These are phyloP conservation scores for Macrophomina pseudophaseolina DNA, from an alignment of 2,329 filamentous ascomycete genomes.

Conservation along the genomic window DNA sequence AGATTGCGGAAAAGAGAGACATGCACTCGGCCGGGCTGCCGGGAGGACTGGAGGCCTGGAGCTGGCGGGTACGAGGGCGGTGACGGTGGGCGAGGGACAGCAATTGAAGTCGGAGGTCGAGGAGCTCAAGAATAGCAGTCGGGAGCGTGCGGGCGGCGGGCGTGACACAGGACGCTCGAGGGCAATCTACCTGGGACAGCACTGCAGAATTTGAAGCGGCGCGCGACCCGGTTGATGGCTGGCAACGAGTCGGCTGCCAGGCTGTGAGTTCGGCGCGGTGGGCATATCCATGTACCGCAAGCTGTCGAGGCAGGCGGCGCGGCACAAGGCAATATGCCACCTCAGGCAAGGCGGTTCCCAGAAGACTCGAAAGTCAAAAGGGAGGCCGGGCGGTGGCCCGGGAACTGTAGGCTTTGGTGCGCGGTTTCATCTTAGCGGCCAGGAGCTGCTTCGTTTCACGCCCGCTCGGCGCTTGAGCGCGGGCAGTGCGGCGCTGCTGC, in stretches of 20 bases:
- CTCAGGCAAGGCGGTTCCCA: neutral
- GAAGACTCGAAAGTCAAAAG: constrained; percentile 16
- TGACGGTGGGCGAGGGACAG: constrained; percentile 3
- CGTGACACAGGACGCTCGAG: constrained; percentile 19
- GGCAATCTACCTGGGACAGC: constrained; percentile 24
- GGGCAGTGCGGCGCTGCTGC: constrained; percentile 7
- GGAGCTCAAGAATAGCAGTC: constrained; percentile 13
- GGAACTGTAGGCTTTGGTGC: constrained; percentile 5
- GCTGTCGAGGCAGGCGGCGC: neutral
- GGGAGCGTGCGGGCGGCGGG: constrained; percentile 13
- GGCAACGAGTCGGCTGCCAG: constrained; percentile 20
- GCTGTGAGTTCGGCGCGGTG: neutral
- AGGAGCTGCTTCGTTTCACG: constrained; percentile 20
- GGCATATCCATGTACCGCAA: constrained; percentile 18
- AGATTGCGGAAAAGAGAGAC: neutral
- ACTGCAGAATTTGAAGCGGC: constrained; percentile 24
- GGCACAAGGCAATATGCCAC: constrained; percentile 6
- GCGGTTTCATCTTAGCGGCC: constrained; percentile 19
- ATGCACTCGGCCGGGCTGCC: constrained; percentile 12
- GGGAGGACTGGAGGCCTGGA: constrained; percentile 15
- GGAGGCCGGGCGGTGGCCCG: constrained; percentile 11
- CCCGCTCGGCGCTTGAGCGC: neutral
- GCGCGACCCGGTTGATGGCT: constrained; percentile 17
- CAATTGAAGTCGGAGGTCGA: neutral
- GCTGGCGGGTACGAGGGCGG: constrained; percentile 12